phyloP scores from a whole-genome alignment of 208 protist species.

The Acanthamoeba castellanii region DNA sequence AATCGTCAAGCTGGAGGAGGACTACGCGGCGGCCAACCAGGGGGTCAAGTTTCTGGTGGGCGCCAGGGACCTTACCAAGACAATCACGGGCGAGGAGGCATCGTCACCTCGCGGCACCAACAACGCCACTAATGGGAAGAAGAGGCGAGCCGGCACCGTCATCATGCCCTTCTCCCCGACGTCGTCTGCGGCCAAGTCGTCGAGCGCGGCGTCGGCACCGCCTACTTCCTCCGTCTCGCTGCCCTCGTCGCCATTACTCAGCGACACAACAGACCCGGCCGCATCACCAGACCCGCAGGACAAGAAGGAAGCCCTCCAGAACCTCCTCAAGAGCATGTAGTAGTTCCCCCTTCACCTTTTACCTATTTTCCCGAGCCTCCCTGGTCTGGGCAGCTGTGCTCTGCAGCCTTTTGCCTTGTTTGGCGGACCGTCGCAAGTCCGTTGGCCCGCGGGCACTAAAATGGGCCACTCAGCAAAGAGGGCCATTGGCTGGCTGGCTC shows the following conservation, averaged over 20 bases:
- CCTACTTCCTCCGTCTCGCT: not conserved
- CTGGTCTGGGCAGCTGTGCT: too few species aligned
- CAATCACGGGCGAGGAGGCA: not conserved
- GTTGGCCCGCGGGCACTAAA: too few species aligned
- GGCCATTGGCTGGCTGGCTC: too few species aligned
- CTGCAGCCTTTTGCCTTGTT: too few species aligned
- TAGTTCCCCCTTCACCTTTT: too few species aligned
- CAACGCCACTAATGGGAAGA: not conserved
- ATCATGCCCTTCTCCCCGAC: not conserved
- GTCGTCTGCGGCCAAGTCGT: not conserved
- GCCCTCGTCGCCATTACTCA: not conserved
- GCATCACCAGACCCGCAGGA: not conserved
- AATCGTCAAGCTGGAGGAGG: not conserved
- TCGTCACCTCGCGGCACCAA: not conserved
- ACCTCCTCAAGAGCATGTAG: conserved; percentile 38
- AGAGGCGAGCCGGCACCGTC: not conserved
- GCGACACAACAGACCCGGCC: too few species aligned
- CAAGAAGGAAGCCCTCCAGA: not conserved
- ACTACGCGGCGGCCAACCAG: not conserved
- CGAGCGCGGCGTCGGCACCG: not conserved
- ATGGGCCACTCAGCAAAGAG: too few species aligned
- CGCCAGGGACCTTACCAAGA: not conserved
- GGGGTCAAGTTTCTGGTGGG: not conserved
- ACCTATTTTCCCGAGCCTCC: too few species aligned
- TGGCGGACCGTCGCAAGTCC: too few species aligned